Evolutionary conservation across 768 basidiomycete species (phyloP), one percentile per base, ranked within the genome.

Genomic region (Podaxis rugospora): DNA sequence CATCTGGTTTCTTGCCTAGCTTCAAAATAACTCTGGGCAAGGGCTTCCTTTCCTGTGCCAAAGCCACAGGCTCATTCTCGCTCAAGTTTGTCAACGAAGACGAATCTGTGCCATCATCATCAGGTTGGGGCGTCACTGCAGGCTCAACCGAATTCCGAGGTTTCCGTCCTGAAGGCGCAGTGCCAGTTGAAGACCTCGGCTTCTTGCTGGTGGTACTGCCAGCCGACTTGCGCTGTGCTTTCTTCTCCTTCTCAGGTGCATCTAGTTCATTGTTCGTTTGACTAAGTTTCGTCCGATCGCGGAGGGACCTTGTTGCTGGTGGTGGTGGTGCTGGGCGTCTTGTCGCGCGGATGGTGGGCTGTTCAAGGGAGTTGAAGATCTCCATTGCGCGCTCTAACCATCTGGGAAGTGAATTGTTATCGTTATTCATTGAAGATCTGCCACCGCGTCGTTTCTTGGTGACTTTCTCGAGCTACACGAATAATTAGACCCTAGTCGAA

Each of bases 371-470:
- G 0, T 75, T 66, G 58, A 88, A 80, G 27, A 85, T 73, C 25
- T 77, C 75, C 2, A 83, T 52, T 0, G 88, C 76, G 11, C 84
- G 82, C 28, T 82, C 77, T 16, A 92, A 68, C 90, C 89, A 92
- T 2, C 72, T 73, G 4, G 84, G 83, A 3, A 69, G 54, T 23
- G 71, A 6, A 72, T 40, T 10, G 70, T 68, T 44, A 72, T 65
- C 44, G 28, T 32, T 37, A n/a, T 37, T 53, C 25, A 82, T 63
- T 13, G 79, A 80, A 0, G 71, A 71, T 32, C 82, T 73, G 9
- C 82, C 82, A 1, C 83, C 81, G 16, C 81, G 76, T 0, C 83
- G 80, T 68, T 83, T 83, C 70, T 89, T 89, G 10, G 80, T 80
- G 0, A 80, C 81, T 42, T 85, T 83, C 66, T 91, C 88, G 9